Percentiles rank a stretch among this genome's conserved stretches.
These are phyloP conservation scores for Uromyces viciae-fabae DNA, from an alignment of 1,284 basidiomycete genomes.

Conservation along the genomic window DNA sequence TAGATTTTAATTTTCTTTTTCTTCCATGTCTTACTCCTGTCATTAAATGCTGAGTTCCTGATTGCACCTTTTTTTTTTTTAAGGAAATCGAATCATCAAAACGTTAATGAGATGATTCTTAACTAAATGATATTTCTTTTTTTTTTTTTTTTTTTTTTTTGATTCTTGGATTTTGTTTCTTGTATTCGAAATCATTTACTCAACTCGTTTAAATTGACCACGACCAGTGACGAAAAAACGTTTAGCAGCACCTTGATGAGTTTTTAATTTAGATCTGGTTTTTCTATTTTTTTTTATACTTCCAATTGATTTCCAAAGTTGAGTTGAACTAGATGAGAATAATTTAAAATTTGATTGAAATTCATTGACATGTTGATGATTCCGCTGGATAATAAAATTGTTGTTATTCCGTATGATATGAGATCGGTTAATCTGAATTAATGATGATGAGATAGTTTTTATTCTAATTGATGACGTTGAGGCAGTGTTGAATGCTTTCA, in stretches of 20 bases:
- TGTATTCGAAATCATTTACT: background rate
- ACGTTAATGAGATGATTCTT: background rate
- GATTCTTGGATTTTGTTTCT: background rate
- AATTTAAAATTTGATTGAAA: background rate
- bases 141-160: background rate
- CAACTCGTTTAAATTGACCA: constrained; percentile 43
- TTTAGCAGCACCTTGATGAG: constrained; percentile 39
- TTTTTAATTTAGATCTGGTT: constrained; percentile 14
- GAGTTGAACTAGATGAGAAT: background rate
- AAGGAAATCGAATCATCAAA: no score
- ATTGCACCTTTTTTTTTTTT: constrained; percentile 18
- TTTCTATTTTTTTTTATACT: constrained; percentile 18
- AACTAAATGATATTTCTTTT: background rate
- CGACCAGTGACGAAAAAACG: constrained; percentile 33
- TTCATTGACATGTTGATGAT: background rate
- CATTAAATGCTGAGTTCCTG: constrained; percentile 40
- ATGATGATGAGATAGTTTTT: background rate
- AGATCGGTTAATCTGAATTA: no score
- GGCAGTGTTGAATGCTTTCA: no score
- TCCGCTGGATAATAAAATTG: background rate
- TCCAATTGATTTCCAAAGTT: constrained; percentile 38
- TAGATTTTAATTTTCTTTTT: constrained; percentile 24
- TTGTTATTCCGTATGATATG: no score
- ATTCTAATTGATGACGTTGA: no score
- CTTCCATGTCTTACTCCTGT: constrained; percentile 2